phyloP scores from a whole-genome alignment of 1,284 basidiomycete genomes.

The Kwoniella shivajii region DNA sequence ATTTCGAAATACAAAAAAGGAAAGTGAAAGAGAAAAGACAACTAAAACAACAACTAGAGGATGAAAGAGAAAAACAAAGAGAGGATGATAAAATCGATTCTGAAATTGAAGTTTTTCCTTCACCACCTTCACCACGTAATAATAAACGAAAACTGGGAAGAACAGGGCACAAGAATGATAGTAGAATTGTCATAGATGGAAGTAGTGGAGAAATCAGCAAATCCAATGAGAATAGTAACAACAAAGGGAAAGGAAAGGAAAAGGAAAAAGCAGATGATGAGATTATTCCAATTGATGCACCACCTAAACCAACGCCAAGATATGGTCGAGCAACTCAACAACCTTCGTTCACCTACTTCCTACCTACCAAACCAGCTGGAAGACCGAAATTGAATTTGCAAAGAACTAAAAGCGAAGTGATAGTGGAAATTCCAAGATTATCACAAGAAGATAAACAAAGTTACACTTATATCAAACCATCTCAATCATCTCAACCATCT shows the following conservation, averaged over 20 bases:
- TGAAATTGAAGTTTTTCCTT: conserved; percentile 13
- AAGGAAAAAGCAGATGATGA: conserved; percentile 7
- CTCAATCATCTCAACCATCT: neutral
- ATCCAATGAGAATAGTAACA: neutral
- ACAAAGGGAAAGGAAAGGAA: neutral
- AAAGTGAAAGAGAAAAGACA: neutral
- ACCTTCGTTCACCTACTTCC: neutral
- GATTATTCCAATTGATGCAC: conserved; percentile 7
- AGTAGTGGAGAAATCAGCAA: neutral
- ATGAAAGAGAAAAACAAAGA: neutral
- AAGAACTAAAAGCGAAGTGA: conserved; percentile 6
- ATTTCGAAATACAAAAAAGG: neutral
- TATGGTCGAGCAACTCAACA: neutral
- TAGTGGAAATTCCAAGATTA: conserved; percentile 15
- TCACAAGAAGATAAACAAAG: conserved; percentile 7
- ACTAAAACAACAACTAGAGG: neutral
- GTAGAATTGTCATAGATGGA: neutral
- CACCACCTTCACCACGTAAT: conserved; percentile 3
- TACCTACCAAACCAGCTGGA: neutral
- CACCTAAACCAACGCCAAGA: neutral
- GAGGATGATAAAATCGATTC: conserved; percentile 10
- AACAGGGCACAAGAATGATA: neutral
- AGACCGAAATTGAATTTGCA: neutral
- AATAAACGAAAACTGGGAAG: no score
- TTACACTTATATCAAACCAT: conserved; percentile 1